These are phyloP conservation scores for Neoboletus brunneissimus DNA, from an alignment of 768 basidiomycete species.

Conservation along the genomic window DNA sequence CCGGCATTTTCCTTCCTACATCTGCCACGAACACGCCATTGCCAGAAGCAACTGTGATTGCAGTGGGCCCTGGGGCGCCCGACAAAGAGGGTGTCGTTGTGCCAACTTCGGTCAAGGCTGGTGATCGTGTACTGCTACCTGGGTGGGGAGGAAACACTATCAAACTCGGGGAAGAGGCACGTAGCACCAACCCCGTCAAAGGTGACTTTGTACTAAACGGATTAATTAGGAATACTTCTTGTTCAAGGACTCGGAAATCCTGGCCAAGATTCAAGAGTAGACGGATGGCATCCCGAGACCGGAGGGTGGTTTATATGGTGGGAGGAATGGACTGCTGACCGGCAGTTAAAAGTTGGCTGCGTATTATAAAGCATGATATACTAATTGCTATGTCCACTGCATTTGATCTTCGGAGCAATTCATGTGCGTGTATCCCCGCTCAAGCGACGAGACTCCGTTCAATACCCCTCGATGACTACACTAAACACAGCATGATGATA, in stretches of 20 bases:
- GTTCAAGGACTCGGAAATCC: constrained; percentile 92
- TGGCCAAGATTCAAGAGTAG: constrained; percentile 94
- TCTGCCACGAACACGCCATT: constrained; percentile 81
- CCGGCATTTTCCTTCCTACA: constrained; percentile 93
- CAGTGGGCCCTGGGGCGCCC: constrained; percentile 91
- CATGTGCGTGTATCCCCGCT: constrained; percentile 30
- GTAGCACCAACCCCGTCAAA: constrained; percentile 26
- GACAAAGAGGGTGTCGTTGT: constrained; percentile 79
- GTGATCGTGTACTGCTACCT: constrained; percentile 90
- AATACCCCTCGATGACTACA: not conserved
- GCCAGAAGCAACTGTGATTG: constrained; percentile 96
- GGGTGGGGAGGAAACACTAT: constrained; percentile 96
- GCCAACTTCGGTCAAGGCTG: constrained; percentile 76
- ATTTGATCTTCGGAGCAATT: constrained; percentile 22
- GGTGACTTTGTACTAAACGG: constrained; percentile 4
- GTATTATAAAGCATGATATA: constrained; percentile 9
- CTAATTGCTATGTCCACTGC: constrained; percentile 25
- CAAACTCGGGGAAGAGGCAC: constrained; percentile 94
- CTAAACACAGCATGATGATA: not conserved
- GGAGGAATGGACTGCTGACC: not conserved
- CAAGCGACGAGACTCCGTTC: constrained; percentile 9
- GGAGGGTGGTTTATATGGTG: not conserved
- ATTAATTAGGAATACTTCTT: constrained; percentile 80
- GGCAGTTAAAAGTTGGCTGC: constrained; percentile 8
- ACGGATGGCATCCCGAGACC: not conserved